Evolutionary conservation across 2,329 filamentous ascomycete species (phyloP), one percentile per base, ranked within the genome.

Genomic region (Aspergillus sp.): DNA sequence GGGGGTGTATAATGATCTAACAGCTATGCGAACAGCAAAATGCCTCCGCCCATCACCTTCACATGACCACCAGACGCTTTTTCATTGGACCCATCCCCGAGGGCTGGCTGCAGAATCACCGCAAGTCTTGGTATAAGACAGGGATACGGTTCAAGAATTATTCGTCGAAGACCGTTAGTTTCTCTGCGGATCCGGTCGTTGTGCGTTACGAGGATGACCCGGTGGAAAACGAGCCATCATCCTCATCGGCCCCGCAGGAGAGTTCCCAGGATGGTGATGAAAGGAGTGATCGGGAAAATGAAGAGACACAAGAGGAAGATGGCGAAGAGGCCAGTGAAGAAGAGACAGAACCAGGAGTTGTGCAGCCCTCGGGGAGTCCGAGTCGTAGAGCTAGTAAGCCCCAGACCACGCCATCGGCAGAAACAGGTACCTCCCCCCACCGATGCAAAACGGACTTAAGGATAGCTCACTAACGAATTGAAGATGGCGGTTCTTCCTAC

Each of bases 31-130:
- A 32, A 45, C 26, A 75, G 77, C 74, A 78, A 67, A 78, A 84
- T 72, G 76, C 79, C 42, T 79, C 77, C 39, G 73, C 79, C 27
- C 73, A 78, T 49, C 81, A 84, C 57, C 65, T 84, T 36, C 74
- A 83, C 63, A 67, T 80, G 54, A 83, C 81, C 5, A 78, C 73
- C 44, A 73, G 77, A 46, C 76, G 81, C 46, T 77, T 76, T 64
- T 84, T 84, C 64, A 80, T 84, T 48, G 81, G 81, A 1, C 81
- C 81, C 33, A 79, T 83, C 33, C 81, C 81, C 40, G 77, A 80
- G 55, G 79, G 78, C 47, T 84, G 81, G 81, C 70, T 83, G 45
- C 78, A 77, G 55, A 78, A 74, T 50, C 77, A 83, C 60, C 72
- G 79, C 44, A 80, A 80, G 56, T 74, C 78, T 48, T 83, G 81